Evolutionary conservation across 768 basidiomycete species (phyloP).

Genomic region (Phallus indusiatus): DNA sequence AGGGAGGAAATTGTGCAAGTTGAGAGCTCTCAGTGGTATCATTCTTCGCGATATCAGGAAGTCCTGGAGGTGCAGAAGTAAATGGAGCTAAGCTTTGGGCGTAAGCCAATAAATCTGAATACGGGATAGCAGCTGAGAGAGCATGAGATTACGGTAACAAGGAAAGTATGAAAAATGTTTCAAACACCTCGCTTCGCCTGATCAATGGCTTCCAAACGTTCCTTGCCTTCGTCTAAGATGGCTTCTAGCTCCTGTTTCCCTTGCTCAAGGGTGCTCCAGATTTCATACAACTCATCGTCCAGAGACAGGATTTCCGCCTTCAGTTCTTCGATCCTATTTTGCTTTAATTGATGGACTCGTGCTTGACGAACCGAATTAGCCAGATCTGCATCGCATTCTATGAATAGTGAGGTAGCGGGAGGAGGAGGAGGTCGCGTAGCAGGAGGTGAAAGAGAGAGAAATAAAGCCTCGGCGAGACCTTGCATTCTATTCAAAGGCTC

Average conservation of each 20-base stretch:
- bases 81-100: conserved; percentile 80
- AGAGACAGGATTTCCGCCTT: conserved; percentile 62
- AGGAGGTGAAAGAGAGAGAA: conserved; percentile 62
- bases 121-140: conserved; percentile 60
- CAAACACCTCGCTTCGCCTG: conserved; percentile 59
- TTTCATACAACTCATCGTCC: conserved; percentile 57
- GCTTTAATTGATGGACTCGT: conserved; percentile 65
- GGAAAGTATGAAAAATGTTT: neutral
- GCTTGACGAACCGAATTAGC: conserved; percentile 56
- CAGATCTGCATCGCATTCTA: conserved; percentile 54
- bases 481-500: conserved; percentile 55
- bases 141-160: neutral
- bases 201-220: conserved; percentile 57
- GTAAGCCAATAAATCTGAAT: conserved; percentile 75
- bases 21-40: conserved; percentile 23
- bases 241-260: conserved; percentile 63
- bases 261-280: conserved; percentile 54
- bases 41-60: conserved; percentile 51
- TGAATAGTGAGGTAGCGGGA: conserved; percentile 47
- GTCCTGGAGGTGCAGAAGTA: conserved; percentile 82
- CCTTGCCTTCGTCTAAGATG: conserved; percentile 68
- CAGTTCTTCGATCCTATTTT: conserved; percentile 61
- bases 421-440: conserved; percentile 55
- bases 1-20: conserved; percentile 67
- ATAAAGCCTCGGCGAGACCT: conserved; percentile 55